phyloP scores from a whole-genome alignment of 768 basidiomycete genomes.

The Russula dissimulans region DNA sequence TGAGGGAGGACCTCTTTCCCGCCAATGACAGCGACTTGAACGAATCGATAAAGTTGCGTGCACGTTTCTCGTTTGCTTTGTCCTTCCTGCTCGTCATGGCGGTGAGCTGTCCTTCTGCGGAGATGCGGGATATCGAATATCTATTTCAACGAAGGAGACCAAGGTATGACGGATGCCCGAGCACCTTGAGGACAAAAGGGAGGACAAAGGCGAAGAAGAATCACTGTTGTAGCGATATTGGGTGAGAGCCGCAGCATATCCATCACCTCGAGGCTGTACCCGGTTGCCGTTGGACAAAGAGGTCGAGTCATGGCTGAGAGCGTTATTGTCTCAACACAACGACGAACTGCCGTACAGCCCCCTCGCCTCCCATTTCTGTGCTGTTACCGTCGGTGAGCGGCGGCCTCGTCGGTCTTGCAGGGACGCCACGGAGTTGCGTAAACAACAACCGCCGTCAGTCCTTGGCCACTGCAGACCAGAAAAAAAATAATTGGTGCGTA shows the following conservation, averaged over 20 bases:
- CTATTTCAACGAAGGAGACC: neutral
- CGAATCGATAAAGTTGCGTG: slow-evolving; percentile 26
- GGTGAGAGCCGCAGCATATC: neutral
- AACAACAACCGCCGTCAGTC: too few species aligned
- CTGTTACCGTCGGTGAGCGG: too few species aligned
- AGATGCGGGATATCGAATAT: neutral
- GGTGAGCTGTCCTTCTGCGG: neutral
- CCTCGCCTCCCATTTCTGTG: too few species aligned
- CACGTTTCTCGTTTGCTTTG: slow-evolving; percentile 6
- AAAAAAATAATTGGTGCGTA: neutral
- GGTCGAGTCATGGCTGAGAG: too few species aligned
- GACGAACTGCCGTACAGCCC: too few species aligned
- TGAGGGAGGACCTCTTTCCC: neutral
- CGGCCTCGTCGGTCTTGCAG: too few species aligned
- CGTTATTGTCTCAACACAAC: too few species aligned
- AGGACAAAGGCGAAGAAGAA: neutral
- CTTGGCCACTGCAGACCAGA: too few species aligned
- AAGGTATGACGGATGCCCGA: neutral
- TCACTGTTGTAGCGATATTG: neutral
- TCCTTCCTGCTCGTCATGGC: slow-evolving; percentile 5
- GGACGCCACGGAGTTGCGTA: too few species aligned
- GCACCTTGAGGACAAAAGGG: neutral
- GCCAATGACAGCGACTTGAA: slow-evolving; percentile 29
- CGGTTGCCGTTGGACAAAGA: too few species aligned
- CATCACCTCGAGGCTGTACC: neutral